Evolutionary conservation across 1,284 basidiomycete genomes (phyloP).

Genomic region (Vanrija humicola): DNA sequence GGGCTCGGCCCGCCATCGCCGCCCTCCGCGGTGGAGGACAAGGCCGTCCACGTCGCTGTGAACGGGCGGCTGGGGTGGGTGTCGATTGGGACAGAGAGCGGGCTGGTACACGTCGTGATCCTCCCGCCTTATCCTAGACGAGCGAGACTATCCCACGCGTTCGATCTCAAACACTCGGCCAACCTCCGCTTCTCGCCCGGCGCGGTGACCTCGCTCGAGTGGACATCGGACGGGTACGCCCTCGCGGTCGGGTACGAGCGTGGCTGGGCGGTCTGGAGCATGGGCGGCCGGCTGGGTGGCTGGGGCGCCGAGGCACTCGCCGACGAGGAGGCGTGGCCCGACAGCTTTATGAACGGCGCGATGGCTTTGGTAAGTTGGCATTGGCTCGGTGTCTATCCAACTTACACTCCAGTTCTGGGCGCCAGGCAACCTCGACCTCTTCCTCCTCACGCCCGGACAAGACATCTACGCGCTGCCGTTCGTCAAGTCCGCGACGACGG

Average conservation of each 20-base stretch:
- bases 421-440: conserved; percentile 80
- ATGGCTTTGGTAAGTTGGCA: conserved; percentile 27
- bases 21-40: conserved; percentile 50
- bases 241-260: conserved; percentile 90
- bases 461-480: conserved; percentile 78
- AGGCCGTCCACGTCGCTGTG: conserved; percentile 61
- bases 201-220: conserved; percentile 70
- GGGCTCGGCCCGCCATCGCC: background rate
- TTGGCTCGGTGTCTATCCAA: too few relatives aligned
- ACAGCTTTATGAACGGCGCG: conserved; percentile 75
- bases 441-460: conserved; percentile 55
- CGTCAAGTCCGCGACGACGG: conserved; percentile 88
- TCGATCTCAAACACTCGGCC: conserved; percentile 35
- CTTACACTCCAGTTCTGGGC: conserved; percentile 66
- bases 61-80: conserved; percentile 81
- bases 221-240: conserved; percentile 93
- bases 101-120: conserved; percentile 57
- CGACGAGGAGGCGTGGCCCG: conserved; percentile 51
- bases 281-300: conserved; percentile 70
- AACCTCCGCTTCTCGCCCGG: conserved; percentile 56
- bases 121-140: conserved; percentile 27
- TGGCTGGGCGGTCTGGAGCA: conserved; percentile 89
- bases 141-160: conserved; percentile 27
- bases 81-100: conserved; percentile 69
- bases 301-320: conserved; percentile 60